Evolutionary conservation across 495 filamentous ascomycete genomes (phyloP).

Genomic region (Apodospora peruviana): DNA sequence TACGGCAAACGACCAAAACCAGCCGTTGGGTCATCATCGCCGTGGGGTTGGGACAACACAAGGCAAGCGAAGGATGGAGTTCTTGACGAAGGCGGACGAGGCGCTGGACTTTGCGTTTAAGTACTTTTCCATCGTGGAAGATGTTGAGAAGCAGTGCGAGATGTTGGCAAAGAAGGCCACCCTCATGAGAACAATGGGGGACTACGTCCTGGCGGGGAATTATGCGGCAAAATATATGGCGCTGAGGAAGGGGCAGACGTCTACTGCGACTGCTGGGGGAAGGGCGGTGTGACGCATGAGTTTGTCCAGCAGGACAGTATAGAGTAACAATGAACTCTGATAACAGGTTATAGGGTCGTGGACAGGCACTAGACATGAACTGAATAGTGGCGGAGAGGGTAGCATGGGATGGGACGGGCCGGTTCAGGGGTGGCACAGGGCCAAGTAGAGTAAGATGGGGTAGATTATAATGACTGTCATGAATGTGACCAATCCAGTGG

Average conservation of each 20-base stretch:
- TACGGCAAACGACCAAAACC: conserved; percentile 6
- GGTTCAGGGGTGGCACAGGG: too few species aligned
- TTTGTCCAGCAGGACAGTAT: too few species aligned
- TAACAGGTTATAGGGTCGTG: too few species aligned
- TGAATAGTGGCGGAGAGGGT: too few species aligned
- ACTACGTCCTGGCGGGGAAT: conserved; percentile 66
- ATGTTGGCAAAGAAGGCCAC: conserved; percentile 84
- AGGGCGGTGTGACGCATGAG: conserved; percentile 10
- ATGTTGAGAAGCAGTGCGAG: conserved; percentile 69
- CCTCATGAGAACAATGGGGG: conserved; percentile 68
- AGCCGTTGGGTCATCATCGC: neutral
- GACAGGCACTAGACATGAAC: too few species aligned
- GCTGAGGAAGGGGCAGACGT: conserved; percentile 38
- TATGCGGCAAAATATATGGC: conserved; percentile 66
- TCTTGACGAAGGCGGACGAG: conserved; percentile 58
- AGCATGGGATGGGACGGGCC: too few species aligned
- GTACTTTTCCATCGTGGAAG: conserved; percentile 67
- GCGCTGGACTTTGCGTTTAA: conserved; percentile 60
- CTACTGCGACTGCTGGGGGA: conserved; percentile 12
- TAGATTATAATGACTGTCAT: too few species aligned
- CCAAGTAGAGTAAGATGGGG: too few species aligned
- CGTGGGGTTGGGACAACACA: neutral
- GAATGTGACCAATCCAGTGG: too few species aligned
- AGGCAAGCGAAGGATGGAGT: conserved; percentile 45
- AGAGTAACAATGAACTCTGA: too few species aligned